Evolutionary conservation across 495 filamentous ascomycete genomes (phyloP), one percentile per base, ranked within the genome.

Genomic region (Cryomyces minteri): DNA sequence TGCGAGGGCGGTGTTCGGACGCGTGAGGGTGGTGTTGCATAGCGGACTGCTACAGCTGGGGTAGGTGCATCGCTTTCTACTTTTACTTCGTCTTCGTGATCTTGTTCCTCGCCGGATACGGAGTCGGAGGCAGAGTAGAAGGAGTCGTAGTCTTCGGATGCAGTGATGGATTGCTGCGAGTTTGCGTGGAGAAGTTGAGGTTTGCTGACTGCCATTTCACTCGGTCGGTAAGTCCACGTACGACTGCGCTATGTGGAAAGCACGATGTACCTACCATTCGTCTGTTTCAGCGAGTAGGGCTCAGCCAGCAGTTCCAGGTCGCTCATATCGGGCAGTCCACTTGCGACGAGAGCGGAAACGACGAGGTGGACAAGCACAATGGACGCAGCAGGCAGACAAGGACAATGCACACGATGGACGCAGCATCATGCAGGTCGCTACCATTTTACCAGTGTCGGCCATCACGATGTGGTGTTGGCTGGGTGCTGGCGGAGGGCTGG

Each of bases 121-220:
- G 61, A 59, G 36, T 72, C 72, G 30, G 70, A 71, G 53, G 77
- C 65, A n/a, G 74, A 78, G 54, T 74, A 71, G 54, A 77, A 65
- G 14, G 74, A 78, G 54, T 74, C 77, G 58, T 79, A 80, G 60
- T 80, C 73, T 62, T 80, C 75, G 37, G 77, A 79, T 40, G 76
- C 77, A 40, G 76, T 65, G 43, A 75, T 60, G 39, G 74, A 80
- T 51, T 77, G 77, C 48, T 67, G 65, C 0, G 74, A 79, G 47
- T 65, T 54, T 43, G 67, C 60, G 46, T 70, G 67, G 14, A 66
- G 57, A 39, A 80, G 51, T 56, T 73, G 72, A 4, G 63, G 63
- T 32, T 48, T 56, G 48, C 53, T 62, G 42, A 62, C 63, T 65
- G 52, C 40, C 5, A 28, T 37, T 6, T 5, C 39, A 34, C 31